These are phyloP conservation scores for Pleurotus cornucopiae DNA, from an alignment of 768 basidiomycete species.

Conservation along the genomic window DNA sequence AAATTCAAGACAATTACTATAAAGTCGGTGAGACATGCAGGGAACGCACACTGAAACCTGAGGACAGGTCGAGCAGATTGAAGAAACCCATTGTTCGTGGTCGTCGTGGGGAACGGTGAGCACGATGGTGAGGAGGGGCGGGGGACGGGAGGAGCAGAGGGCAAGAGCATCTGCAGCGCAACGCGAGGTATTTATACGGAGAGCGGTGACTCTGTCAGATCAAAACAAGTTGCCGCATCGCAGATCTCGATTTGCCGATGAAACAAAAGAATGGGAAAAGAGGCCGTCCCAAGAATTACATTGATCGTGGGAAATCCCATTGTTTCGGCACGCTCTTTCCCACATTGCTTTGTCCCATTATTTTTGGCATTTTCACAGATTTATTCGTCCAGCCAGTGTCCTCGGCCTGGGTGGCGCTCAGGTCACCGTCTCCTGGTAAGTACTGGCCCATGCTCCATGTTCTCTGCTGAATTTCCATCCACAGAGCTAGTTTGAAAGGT, in stretches of 20 bases:
- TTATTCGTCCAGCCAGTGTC: not conserved
- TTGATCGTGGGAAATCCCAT: slow-evolving; percentile 20
- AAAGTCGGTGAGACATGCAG: slow-evolving; percentile 15
- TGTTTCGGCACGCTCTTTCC: slow-evolving; percentile 15
- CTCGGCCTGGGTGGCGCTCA: slow-evolving; percentile 4
- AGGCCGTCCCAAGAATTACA: slow-evolving; percentile 16
- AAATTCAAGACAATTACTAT: slow-evolving; percentile 19
- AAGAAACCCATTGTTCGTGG: slow-evolving; percentile 24
- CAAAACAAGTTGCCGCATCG: slow-evolving; percentile 11
- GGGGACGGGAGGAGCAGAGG: slow-evolving; percentile 12
- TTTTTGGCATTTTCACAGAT: not conserved
- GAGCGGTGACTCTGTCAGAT: slow-evolving; percentile 10
- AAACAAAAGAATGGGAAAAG: slow-evolving; percentile 16
- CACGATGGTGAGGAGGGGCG: slow-evolving; percentile 8
- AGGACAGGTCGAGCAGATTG: slow-evolving; percentile 24
- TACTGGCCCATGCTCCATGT: too few relatives aligned
- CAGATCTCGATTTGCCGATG: slow-evolving; percentile 16
- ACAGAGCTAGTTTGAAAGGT: too few relatives aligned
- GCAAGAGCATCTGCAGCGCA: slow-evolving; percentile 14
- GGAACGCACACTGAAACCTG: slow-evolving; percentile 16
- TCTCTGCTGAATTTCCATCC: too few relatives aligned
- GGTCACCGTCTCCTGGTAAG: not conserved
- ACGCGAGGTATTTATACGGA: slow-evolving; percentile 21
- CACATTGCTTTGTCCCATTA: slow-evolving; percentile 10
- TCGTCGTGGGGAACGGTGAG: slow-evolving; percentile 8